These are phyloP conservation scores for Ilyonectria destructans DNA, from an alignment of 2,329 filamentous ascomycete genomes.

Conservation along the genomic window DNA sequence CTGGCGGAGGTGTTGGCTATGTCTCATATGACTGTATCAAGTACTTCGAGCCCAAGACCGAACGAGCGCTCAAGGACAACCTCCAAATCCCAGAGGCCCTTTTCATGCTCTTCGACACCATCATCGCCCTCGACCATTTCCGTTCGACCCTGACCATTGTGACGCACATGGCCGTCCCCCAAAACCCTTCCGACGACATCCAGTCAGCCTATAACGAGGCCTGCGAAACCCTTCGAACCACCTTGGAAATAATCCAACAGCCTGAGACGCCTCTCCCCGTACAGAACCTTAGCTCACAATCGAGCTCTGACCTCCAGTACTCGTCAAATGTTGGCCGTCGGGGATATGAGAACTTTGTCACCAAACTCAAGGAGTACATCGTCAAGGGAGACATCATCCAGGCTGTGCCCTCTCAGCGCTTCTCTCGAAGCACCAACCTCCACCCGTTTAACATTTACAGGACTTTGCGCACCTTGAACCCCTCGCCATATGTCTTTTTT, in stretches of 20 bases:
- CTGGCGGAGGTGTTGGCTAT: slow-evolving; percentile 95
- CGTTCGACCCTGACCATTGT: slow-evolving; percentile 94
- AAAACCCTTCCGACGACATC: slow-evolving; percentile 60
- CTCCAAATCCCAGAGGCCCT: slow-evolving; percentile 92
- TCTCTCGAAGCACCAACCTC: slow-evolving; percentile 89
- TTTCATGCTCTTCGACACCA: slow-evolving; percentile 97
- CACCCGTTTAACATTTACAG: slow-evolving; percentile 99
- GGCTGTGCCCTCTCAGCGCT: slow-evolving; percentile 94
- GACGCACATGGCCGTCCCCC: slow-evolving; percentile 85
- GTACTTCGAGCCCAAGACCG: slow-evolving; percentile 99
- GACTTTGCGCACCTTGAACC: slow-evolving; percentile 96
- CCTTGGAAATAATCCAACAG: slow-evolving; percentile 79
- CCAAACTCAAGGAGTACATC: slow-evolving; percentile 90
- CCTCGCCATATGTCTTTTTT: slow-evolving; percentile 97
- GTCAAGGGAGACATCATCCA: slow-evolving; percentile 95
- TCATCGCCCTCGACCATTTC: slow-evolving; percentile 95
- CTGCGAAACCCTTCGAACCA: slow-evolving; percentile 76
- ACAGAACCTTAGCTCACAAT: slow-evolving; percentile 72
- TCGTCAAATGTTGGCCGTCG: slow-evolving; percentile 91
- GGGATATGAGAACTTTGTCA: slow-evolving; percentile 94
- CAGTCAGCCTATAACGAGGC: slow-evolving; percentile 66
- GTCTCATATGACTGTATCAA: slow-evolving; percentile 97
- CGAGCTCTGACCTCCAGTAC: slow-evolving; percentile 83
- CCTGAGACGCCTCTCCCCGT: slow-evolving; percentile 84
- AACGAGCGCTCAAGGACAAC: slow-evolving; percentile 88